Base-by-base conservation (phyloP, 495 filamentous ascomycete genomes). In the Entonaema liquescens region DNA sequence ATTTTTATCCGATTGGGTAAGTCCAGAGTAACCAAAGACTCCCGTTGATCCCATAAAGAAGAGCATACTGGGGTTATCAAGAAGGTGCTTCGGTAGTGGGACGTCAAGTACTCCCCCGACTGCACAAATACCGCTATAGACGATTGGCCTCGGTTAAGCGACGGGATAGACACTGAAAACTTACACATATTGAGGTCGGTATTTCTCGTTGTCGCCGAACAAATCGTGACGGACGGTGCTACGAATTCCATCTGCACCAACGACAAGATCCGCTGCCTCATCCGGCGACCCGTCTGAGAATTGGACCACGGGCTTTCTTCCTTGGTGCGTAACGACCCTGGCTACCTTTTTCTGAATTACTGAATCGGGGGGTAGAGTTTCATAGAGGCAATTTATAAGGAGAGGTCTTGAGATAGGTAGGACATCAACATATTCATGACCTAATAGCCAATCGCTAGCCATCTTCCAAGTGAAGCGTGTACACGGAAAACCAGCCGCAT, bases 201-300 rank as follows among this genome's bases (percentile, higher is more conserved):
- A 62, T 52, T 57, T 62, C 28, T 79, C 66, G 3, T 61, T 74
- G n/a, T 81, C 78, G 2, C 79, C 82, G 12, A 83, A 78, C 25
- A 90, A 61, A 1, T 78, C 76, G 36, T 68, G 79, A 55, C 85
- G 81, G 0, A 84, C 81, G 0, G 77, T 79, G 57, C 87, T 88
- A 70, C 81, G 82, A 3, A 89, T 79, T 1, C 88, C 89, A 76
- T 90, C 89, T 0, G 86, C 86, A 13, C 87, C 89, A 65, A 91
- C 80, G 1, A 90, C 80, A 60, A 92, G 65, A 76, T 86, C 85
- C 0, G 81, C 86, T 1, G 53, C 40, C 31, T 82, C 76, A 5
- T 82, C 80, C 4, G 75, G 71, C n/a, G 67, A 64, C 7, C 76
- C 80, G 59, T 81, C 80, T 21, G 72, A 62, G 47, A 81, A 77